phyloP scores from a whole-genome alignment of 176 grass and related monocot genomes.

The Aegilops bicornis region DNA sequence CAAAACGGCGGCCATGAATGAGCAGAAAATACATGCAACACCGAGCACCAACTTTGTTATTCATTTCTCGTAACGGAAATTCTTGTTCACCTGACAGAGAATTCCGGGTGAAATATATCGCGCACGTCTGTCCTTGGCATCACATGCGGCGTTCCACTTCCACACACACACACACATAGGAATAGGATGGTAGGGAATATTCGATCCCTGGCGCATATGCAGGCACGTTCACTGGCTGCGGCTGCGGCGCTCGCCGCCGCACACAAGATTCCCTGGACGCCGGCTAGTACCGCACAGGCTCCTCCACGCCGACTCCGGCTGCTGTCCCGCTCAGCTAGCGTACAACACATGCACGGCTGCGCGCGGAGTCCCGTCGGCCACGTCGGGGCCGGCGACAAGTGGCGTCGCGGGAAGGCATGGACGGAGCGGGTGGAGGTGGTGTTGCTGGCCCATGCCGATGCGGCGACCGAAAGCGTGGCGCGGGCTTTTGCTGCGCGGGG shows the following conservation, averaged over 20 bases:
- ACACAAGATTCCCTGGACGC: not conserved
- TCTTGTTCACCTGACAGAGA: not conserved
- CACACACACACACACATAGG: too few relatives aligned
- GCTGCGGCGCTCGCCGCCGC: not conserved
- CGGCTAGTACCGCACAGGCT: too few relatives aligned
- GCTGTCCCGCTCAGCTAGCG: not conserved
- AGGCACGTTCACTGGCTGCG: not conserved
- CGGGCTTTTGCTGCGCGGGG: not conserved
- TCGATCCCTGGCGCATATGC: not conserved
- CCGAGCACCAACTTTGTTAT: not conserved
- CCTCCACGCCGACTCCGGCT: not conserved
- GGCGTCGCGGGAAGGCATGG: not conserved
- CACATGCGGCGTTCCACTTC: too few relatives aligned
- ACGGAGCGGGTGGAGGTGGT: not conserved
- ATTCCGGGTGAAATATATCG: not conserved
- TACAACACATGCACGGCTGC: not conserved
- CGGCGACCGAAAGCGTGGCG: not conserved
- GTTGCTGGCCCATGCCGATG: not conserved
- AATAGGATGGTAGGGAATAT: not conserved
- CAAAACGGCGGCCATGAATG: too few relatives aligned
- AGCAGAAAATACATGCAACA: not conserved
- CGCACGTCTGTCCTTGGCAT: too few relatives aligned
- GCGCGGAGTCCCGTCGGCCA: not conserved
- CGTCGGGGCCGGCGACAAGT: not conserved
- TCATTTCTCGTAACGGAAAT: too few relatives aligned